phyloP scores from a whole-genome alignment of 1,284 basidiomycete species.

The Moesziomyces sp. region DNA sequence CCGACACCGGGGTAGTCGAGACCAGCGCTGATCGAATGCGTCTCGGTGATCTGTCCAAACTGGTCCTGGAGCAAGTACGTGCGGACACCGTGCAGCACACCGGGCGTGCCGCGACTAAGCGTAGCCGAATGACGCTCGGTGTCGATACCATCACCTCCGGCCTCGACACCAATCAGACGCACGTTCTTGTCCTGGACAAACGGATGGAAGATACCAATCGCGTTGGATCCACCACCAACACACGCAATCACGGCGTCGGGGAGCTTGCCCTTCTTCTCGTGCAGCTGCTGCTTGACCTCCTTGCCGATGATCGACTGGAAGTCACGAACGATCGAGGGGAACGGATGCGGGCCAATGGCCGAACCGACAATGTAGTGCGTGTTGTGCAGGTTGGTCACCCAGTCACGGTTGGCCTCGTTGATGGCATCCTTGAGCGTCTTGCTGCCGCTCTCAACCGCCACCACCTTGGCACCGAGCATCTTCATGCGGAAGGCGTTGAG shows the following conservation, averaged over 20 bases:
- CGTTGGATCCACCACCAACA: conserved; percentile 96
- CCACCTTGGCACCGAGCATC: conserved; percentile 87
- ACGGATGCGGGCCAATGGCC: conserved; percentile 96
- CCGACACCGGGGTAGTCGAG: conserved; percentile 80
- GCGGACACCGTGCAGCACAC: conserved; percentile 93
- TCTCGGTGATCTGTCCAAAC: conserved; percentile 93
- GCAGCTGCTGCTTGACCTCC: conserved; percentile 91
- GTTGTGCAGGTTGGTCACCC: conserved; percentile 87
- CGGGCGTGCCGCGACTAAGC: conserved; percentile 85
- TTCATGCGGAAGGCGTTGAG: conserved; percentile 97
- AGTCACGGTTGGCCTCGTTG: conserved; percentile 76
- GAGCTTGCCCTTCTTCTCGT: conserved; percentile 80
- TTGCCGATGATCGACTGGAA: conserved; percentile 95
- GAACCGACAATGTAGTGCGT: conserved; percentile 98
- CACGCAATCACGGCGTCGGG: conserved; percentile 96
- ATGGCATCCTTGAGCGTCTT: conserved; percentile 89
- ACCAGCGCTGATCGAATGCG: conserved; percentile 96
- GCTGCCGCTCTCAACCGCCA: conserved; percentile 93
- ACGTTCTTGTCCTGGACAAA: conserved; percentile 62
- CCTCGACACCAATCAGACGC: conserved; percentile 64
- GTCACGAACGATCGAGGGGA: conserved; percentile 98
- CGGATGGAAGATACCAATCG: conserved; percentile 77
- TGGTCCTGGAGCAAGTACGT: conserved; percentile 92
- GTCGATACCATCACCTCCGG: conserved; percentile 79
- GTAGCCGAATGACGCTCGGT: conserved; percentile 91